A percentile compares a stretch with the other conserved stretches of the same genome.
Evolutionary conservation across 495 filamentous ascomycete genomes (phyloP).

Genomic region (Articulospora tetracladia): DNA sequence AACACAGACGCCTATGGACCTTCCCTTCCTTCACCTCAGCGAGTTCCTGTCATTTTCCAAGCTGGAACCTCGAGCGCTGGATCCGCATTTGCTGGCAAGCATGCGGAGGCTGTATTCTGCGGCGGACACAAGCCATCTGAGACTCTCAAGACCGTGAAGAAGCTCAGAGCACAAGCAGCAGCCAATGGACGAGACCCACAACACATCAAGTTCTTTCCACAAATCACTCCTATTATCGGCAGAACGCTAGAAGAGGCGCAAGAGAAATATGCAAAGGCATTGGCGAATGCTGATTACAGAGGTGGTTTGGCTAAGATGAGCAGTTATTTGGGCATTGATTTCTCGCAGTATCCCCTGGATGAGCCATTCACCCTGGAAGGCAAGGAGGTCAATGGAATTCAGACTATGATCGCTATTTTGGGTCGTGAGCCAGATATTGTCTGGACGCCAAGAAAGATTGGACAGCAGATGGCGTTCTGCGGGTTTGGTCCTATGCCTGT

Average conservation of each 20-base stretch:
- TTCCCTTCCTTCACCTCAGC: constrained; percentile 48
- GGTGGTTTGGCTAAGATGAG: constrained; percentile 55
- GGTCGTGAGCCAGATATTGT: background rate
- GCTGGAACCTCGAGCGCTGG: constrained; percentile 57
- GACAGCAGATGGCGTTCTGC: background rate
- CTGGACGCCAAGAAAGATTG: background rate
- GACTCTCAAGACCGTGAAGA: background rate
- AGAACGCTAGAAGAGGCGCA: constrained; percentile 52
- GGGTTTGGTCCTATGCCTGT: constrained; percentile 38
- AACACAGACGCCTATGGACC: constrained; percentile 40
- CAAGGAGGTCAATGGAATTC: background rate
- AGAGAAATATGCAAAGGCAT: constrained; percentile 47
- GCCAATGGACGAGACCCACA: constrained; percentile 48
- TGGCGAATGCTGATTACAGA: constrained; percentile 45
- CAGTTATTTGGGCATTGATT: constrained; percentile 61
- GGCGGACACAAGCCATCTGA: constrained; percentile 47
- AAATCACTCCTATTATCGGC: constrained; percentile 55
- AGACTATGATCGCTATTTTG: background rate
- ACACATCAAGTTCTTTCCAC: constrained; percentile 57
- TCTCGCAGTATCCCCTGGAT: constrained; percentile 50
- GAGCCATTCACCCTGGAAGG: constrained; percentile 25
- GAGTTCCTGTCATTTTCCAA: constrained; percentile 56
- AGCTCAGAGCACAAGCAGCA: constrained; percentile 46
- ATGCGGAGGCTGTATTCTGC: constrained; percentile 63
- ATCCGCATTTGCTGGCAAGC: constrained; percentile 51